Evolutionary conservation across 2,329 filamentous ascomycete genomes (phyloP), one percentile per base, ranked within the genome.

Genomic region (Zymoseptoria brevis): DNA sequence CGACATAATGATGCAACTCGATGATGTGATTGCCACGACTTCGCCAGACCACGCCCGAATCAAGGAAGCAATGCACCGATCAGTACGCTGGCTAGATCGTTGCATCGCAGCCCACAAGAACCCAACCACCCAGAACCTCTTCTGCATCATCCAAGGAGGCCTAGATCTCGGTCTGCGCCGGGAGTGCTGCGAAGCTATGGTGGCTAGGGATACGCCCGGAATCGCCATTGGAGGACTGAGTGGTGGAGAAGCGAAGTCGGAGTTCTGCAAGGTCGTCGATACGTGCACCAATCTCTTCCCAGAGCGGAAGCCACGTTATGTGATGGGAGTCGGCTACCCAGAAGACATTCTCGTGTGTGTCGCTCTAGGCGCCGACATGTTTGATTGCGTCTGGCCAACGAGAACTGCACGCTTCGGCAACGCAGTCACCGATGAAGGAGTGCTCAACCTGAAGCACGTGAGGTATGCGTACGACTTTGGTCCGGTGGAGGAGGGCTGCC

Each of bases 1-100:
- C 64, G 94, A 99, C 75, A 97, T 99, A 68, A 96, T 97, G 66
- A 99, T 99, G 95, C 95, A 99, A 76, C 85, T 99, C 3, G 94
- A 99, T 79, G 95, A 99, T 74, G 95, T 99, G 13, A 88, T 99
- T 55, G 93, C 91, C 29, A 97, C 94, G 0, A 99, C 94, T 0
- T 96, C 91, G 0, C 93, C 93, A 0, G 94, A 99, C 74, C 80
- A 84, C 58, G 86, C 80, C 19, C 87, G 95, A 56, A 97, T 99
- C 84, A 84, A 87, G 62, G 90, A 96, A 75, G 94, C 94, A 54
- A 97, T 96, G 92, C 83, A 94, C 70, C 87, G 94, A 57, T 96
- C 90, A 57, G 85, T 99, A 7, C 85, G 95, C 48, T 99, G 95
- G 95, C 82, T 99, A 5, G 95, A 99, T 75, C 85, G 94, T 57